These are phyloP conservation scores for Crotalaria pallida DNA, from an alignment of 306 rosid genomes.

Conservation along the genomic window DNA sequence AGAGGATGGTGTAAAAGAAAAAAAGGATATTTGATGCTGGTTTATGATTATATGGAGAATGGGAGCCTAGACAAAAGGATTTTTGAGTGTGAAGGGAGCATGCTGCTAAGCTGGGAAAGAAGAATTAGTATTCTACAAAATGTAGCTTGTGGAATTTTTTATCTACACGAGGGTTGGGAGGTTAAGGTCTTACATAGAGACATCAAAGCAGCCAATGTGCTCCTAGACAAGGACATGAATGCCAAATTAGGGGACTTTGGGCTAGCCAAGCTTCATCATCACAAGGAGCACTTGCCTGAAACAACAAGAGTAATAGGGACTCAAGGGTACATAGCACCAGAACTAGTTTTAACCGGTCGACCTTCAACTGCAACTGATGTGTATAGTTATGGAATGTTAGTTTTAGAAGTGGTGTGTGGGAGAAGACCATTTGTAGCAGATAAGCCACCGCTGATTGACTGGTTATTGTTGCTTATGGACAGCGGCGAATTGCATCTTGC, in stretches of 20 bases:
- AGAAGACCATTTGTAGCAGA: conserved; percentile 36
- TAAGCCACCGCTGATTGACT: conserved; percentile 31
- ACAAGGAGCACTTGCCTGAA: conserved; percentile 18
- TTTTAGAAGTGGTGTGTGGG: conserved; percentile 39
- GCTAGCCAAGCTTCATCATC: conserved; percentile 39
- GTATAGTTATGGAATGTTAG: conserved; percentile 41
- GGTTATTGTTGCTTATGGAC: conserved; percentile 37
- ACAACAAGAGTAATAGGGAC: conserved; percentile 45
- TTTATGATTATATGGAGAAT: conserved; percentile 52
- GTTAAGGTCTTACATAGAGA: conserved; percentile 47
- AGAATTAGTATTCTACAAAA: conserved; percentile 37
- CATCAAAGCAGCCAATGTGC: conserved; percentile 47
- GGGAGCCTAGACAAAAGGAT: conserved; percentile 46
- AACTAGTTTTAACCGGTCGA: conserved; percentile 34
- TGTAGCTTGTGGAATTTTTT: conserved; percentile 42
- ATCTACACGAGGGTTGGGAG: conserved; percentile 59
- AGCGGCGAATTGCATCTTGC: conserved; percentile 20
- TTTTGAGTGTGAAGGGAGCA: conserved; percentile 26
- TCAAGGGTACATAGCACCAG: conserved; percentile 41
- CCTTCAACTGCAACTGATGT: conserved; percentile 34
- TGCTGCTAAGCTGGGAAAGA: conserved; percentile 37
- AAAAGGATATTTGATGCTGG: conserved; percentile 35
- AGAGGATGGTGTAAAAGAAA: conserved; percentile 58
- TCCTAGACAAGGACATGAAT: conserved; percentile 49
- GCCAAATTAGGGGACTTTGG: conserved; percentile 45